phyloP scores from a whole-genome alignment of 2,329 filamentous ascomycete genomes.

The Pestalotiopsis sp. region DNA sequence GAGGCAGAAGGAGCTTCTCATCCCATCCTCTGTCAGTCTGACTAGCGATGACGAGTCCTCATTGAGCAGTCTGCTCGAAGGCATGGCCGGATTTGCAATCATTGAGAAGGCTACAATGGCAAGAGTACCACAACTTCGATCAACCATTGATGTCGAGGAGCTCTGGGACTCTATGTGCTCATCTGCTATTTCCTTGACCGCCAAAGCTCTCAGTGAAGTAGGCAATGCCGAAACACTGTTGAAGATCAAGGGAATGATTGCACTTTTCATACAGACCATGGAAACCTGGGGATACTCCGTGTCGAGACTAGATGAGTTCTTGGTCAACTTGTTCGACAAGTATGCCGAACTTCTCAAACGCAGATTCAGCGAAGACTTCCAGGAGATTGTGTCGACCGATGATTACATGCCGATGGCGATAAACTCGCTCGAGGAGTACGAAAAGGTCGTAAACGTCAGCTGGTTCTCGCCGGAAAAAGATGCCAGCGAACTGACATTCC shows the following conservation, averaged over 20 bases:
- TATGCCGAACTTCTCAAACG: conserved; percentile 90
- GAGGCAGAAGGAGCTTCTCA: conserved; percentile 86
- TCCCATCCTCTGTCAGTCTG: conserved; percentile 76
- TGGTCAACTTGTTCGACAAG: conserved; percentile 89
- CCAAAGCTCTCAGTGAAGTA: conserved; percentile 76
- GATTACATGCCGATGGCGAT: conserved; percentile 99
- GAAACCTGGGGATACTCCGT: conserved; percentile 94
- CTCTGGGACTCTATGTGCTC: conserved; percentile 98
- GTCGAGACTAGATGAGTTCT: conserved; percentile 75
- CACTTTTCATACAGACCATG: conserved; percentile 97
- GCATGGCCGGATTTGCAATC: conserved; percentile 94
- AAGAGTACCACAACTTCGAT: conserved; percentile 79
- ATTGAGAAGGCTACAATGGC: conserved; percentile 94
- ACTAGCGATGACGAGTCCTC: conserved; percentile 81
- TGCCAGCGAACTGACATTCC: conserved; percentile 79
- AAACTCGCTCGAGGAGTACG: conserved; percentile 85
- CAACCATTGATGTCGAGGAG: conserved; percentile 90
- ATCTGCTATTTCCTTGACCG: conserved; percentile 79
- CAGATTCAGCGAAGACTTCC: conserved; percentile 93
- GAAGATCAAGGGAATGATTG: conserved; percentile 93
- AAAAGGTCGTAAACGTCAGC: conserved; percentile 92
- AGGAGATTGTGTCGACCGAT: conserved; percentile 85
- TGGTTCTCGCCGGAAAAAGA: conserved; percentile 90
- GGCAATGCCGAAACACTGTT: conserved; percentile 85
- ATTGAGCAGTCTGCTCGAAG: conserved; percentile 88